Evolutionary conservation across 352 stramenopile species (phyloP).

Genomic region (Pythium periplocum): DNA sequence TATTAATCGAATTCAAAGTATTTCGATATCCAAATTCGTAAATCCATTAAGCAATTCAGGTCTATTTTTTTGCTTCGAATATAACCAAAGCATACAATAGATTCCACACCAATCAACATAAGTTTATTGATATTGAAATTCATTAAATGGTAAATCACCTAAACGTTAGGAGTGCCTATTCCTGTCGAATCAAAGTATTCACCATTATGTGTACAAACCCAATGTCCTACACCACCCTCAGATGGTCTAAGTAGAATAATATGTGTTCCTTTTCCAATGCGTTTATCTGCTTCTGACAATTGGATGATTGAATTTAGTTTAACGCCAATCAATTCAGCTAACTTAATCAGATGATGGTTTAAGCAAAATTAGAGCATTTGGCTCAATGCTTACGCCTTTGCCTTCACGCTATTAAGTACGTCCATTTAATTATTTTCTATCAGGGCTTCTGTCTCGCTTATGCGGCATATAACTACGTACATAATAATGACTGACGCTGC

Average conservation of each 20-base stretch:
- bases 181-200: constrained; percentile 10
- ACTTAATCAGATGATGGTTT: constrained; percentile 13
- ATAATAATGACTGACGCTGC: constrained; percentile 7
- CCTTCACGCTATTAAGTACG: too few species aligned
- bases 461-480: neutral
- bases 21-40: too few species aligned
- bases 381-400: neutral
- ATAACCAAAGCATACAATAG: too few species aligned
- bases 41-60: constrained; percentile 3
- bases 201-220: neutral
- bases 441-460: too few species aligned
- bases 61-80: constrained; percentile 2
- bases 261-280: constrained; percentile 6
- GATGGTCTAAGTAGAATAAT: constrained; percentile 7
- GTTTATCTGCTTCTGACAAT: too few species aligned
- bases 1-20: constrained; percentile 3
- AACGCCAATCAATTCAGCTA: constrained; percentile 12
- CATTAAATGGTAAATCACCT: constrained; percentile 7
- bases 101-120: too few species aligned
- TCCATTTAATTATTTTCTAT: too few species aligned
- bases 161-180: constrained; percentile 3
- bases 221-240: constrained; percentile 10
- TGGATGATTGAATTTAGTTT: too few species aligned
- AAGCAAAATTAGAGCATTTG: constrained; percentile 4
- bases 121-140: constrained; percentile 6